Percentiles rank a stretch among this genome's conserved stretches.
Evolutionary conservation across 75 land plant genomes (phyloP).

Genomic region (Picea sitchensis): DNA sequence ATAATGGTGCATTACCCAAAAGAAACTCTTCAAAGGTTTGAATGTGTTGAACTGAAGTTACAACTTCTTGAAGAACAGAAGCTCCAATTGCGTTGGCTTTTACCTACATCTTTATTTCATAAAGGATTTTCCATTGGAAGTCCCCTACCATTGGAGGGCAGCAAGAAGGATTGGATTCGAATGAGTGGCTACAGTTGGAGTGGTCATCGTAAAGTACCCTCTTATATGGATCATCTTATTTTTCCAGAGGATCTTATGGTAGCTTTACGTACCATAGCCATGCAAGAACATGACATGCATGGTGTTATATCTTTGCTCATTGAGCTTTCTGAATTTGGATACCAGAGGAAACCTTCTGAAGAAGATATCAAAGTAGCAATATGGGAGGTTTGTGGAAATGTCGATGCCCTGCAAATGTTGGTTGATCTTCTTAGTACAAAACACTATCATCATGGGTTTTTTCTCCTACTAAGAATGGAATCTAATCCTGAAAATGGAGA

Average conservation of each 20-base stretch:
- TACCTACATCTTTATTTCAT: too few species aligned
- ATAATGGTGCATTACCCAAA: conserved; percentile 81
- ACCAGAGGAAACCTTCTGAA: conserved; percentile 53
- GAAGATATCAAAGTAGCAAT: conserved; percentile 76
- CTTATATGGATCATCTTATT: conserved; percentile 56
- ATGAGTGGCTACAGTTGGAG: conserved; percentile 67
- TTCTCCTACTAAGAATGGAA: neutral
- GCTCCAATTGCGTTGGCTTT: too few species aligned
- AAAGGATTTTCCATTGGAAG: conserved; percentile 38
- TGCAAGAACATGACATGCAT: conserved; percentile 59
- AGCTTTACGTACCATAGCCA: conserved; percentile 72
- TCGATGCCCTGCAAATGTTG: conserved; percentile 76
- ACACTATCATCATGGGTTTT: conserved; percentile 30
- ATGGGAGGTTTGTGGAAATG: conserved; percentile 96
- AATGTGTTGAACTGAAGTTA: conserved; percentile 44
- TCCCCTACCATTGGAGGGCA: neutral
- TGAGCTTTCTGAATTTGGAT: conserved; percentile 57
- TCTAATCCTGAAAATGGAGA: neutral
- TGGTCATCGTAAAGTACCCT: conserved; percentile 72
- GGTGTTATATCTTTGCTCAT: conserved; percentile 57
- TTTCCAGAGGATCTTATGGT: conserved; percentile 78
- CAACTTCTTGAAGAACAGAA: conserved; percentile 56
- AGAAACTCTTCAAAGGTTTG: conserved; percentile 52
- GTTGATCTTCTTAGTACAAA: conserved; percentile 70
- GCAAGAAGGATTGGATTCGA: neutral